Percentiles rank a stretch among this genome's conserved stretches.
These are phyloP conservation scores for Exophiala mesophila DNA, from an alignment of 2,329 filamentous ascomycete genomes.

Conservation along the genomic window DNA sequence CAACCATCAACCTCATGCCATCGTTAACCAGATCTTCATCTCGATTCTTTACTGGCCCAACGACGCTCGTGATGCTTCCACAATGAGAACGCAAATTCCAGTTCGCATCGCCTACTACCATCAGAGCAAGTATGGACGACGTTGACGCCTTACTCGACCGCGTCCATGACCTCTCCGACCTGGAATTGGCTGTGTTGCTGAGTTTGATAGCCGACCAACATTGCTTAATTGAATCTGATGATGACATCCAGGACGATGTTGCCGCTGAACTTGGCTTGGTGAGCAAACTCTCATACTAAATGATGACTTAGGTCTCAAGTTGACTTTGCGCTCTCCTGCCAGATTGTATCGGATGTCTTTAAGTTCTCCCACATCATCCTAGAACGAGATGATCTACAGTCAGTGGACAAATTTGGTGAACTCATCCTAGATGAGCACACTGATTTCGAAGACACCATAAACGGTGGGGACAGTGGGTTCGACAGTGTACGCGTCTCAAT, in stretches of 20 bases:
- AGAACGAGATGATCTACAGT: constrained; percentile 67
- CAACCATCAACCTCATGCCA: too few species aligned
- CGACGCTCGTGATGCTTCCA: too few species aligned
- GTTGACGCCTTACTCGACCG: constrained; percentile 59
- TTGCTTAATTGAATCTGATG: constrained; percentile 75
- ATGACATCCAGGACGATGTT: constrained; percentile 60
- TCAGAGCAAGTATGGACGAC: constrained; percentile 48
- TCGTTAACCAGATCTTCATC: too few species aligned
- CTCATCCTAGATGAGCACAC: constrained; percentile 54
- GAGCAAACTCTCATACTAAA: constrained; percentile 13
- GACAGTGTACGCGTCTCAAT: constrained; percentile 9
- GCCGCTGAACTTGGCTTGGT: constrained; percentile 69
- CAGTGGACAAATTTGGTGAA: constrained; percentile 73
- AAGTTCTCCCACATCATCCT: constrained; percentile 65
- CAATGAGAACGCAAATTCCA: neutral
- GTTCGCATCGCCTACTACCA: too few species aligned
- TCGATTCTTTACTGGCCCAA: too few species aligned
- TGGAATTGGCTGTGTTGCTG: constrained; percentile 80
- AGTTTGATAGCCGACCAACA: constrained; percentile 79
- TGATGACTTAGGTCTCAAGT: too few species aligned
- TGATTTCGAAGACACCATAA: constrained; percentile 12
- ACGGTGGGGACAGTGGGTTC: constrained; percentile 19
- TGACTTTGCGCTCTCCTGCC: too few species aligned
- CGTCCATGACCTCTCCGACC: constrained; percentile 74
- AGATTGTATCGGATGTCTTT: constrained; percentile 68